These are phyloP conservation scores for Diplogelasinospora grovesii DNA, from an alignment of 495 filamentous ascomycete species.

Conservation along the genomic window DNA sequence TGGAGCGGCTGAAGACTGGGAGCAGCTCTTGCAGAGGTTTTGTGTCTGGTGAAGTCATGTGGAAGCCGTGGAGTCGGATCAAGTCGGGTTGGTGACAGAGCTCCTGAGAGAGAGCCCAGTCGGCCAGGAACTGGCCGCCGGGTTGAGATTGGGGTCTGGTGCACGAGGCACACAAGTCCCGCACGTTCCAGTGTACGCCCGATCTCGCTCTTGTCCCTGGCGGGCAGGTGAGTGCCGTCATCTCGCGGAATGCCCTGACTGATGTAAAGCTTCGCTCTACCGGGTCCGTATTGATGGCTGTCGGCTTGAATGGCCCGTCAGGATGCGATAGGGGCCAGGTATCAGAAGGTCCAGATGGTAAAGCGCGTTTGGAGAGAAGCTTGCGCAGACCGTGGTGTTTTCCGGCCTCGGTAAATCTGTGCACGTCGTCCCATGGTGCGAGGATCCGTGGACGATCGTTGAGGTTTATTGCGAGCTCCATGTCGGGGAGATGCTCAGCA, in stretches of 20 bases:
- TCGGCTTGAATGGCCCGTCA: background rate
- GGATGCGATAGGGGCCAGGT: too few relatives aligned
- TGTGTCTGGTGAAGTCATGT: slow-evolving; percentile 57
- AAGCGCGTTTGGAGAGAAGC: slow-evolving; percentile 22
- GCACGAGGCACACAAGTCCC: slow-evolving; percentile 56
- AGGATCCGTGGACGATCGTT: slow-evolving; percentile 72
- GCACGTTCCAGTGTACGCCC: slow-evolving; percentile 44
- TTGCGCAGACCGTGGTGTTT: slow-evolving; percentile 25
- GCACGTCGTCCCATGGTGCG: slow-evolving; percentile 57
- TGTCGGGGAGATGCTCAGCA: slow-evolving; percentile 63
- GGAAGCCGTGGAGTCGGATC: slow-evolving; percentile 62
- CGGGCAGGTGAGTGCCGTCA: slow-evolving; percentile 48
- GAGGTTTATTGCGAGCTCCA: slow-evolving; percentile 77
- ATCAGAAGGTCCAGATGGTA: background rate
- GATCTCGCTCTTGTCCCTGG: slow-evolving; percentile 51
- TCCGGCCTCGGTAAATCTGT: slow-evolving; percentile 32
- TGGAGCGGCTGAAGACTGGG: slow-evolving; percentile 70
- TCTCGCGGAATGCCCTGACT: slow-evolving; percentile 45
- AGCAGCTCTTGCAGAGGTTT: slow-evolving; percentile 56
- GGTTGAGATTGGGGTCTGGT: slow-evolving; percentile 58
- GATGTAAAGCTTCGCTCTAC: slow-evolving; percentile 13
- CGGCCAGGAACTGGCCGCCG: slow-evolving; percentile 56
- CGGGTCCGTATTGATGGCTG: background rate
- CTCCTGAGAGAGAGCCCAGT: slow-evolving; percentile 59
- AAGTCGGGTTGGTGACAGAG: slow-evolving; percentile 79